Conservation (phyloP, 331 rosid genomes). For the Stylosanthes scabra region DNA sequence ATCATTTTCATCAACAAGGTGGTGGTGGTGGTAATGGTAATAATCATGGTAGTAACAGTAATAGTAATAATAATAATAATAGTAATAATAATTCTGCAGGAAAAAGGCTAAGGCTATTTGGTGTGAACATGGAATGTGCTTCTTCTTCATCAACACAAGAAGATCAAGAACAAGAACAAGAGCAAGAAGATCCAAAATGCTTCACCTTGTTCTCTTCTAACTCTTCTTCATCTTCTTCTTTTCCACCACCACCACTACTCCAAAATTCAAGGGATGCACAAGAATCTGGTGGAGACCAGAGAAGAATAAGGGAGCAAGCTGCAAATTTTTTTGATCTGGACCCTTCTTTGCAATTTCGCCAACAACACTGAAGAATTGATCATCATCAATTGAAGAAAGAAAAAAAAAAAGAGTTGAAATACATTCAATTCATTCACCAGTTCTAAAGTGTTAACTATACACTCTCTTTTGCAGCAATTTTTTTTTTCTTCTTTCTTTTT, state of each 20-base stretch:
- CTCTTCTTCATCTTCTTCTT: conserved; percentile 36
- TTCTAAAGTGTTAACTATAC: conserved; percentile 31
- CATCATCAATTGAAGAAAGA: background rate
- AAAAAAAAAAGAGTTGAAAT: background rate
- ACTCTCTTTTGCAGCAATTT: conserved; percentile 39
- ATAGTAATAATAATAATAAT: background rate
- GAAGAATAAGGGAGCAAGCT: conserved; percentile 47
- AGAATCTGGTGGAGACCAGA: conserved; percentile 51
- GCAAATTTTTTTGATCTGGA: conserved; percentile 67
- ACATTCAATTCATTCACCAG: background rate
- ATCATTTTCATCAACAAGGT: conserved; percentile 25
- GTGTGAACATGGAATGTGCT: conserved; percentile 87
- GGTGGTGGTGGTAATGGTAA: background rate
- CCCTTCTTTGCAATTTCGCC: conserved; percentile 53
- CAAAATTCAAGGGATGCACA: conserved; percentile 46
- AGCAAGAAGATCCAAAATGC: conserved; percentile 42
- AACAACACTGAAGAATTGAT: conserved; percentile 35
- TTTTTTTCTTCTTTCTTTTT: conserved; percentile 3
- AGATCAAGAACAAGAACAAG: background rate
- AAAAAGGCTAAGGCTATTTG: conserved; percentile 76
- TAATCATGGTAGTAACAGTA: background rate
- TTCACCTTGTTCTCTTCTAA: conserved; percentile 30
- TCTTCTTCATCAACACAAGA: conserved; percentile 33
- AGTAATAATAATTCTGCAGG: conserved; percentile 29
- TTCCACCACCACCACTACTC: conserved; percentile 29